Evolutionary conservation across 768 basidiomycete genomes (phyloP), one percentile per base, ranked within the genome.

Genomic region (Boletus tomentosulus): DNA sequence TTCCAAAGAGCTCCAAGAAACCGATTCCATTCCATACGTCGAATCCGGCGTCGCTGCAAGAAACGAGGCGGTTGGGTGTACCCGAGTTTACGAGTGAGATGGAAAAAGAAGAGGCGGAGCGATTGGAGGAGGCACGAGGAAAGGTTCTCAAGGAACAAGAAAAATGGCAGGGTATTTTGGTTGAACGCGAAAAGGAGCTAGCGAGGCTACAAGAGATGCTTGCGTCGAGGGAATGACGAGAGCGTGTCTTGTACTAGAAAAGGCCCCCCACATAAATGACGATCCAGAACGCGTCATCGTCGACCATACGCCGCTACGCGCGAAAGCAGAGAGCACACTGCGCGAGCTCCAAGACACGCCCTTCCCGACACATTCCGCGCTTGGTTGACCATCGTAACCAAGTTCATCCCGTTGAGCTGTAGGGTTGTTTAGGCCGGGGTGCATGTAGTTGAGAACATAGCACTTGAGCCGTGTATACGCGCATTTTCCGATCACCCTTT

Each of bases 81-180:
- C 89, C 94, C 1, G 96, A 98, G 72, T 98, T 98, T 62, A 86
- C 83, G 25, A 67, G 73, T 35, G 78, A 79, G 49, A 93, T 98
- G 89, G 93, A 94, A 70, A 85, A 80, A 63, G 92, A 90, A 37
- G 97, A 98, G 66, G 78, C 78, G 6, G 88, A 89, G 35, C 73
- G 87, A 52, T 66, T 98, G 50, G 90, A 94, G 48, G 82, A 82
- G 33, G 94, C 90, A 5, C 75, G 84, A 46, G 85, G 84, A 62
- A 72, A 76, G 22, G 74, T 97, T 37, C 65, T 88, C 37, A 80
- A 79, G 19, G 88, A 96, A 76, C 87, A 89, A 62, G 88, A 92
- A 43, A 79, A 79, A 48, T 86, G 85, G 83, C 76, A 83, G 38
- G 71, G 64, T 31, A 78, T 76, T 44, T 71, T 98, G 54, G 79